Conservation (phyloP, 805 yeast genomes). For the Schwanniomyces occidentalis region DNA sequence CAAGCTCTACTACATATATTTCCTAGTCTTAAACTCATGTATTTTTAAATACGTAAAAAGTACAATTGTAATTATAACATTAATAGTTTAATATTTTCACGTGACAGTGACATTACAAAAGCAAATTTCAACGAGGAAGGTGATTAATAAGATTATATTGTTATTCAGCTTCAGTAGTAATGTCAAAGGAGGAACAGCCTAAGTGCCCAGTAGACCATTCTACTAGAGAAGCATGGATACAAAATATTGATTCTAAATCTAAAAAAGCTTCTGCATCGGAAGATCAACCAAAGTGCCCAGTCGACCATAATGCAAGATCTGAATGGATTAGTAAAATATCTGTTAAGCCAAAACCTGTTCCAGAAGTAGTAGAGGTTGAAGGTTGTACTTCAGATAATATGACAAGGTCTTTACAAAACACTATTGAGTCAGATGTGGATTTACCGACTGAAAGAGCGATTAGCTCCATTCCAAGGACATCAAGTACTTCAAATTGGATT, state of each 20-base stretch:
- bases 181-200: conserved; percentile 20
- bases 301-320: conserved; percentile 55
- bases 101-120: too few relatives aligned
- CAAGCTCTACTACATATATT: too few relatives aligned
- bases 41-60: too few relatives aligned
- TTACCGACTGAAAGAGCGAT: conserved; percentile 75
- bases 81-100: too few relatives aligned
- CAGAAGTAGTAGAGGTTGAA: conserved; percentile 42
- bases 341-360: conserved; percentile 24
- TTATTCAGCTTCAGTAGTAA: conserved; percentile 1
- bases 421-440: conserved; percentile 25
- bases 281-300: conserved; percentile 59
- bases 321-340: conserved; percentile 40
- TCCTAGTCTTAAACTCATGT: too few relatives aligned
- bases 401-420: conserved; percentile 30
- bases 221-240: conserved; percentile 34
- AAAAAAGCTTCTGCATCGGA: conserved; percentile 12
- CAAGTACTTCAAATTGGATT: conserved; percentile 70
- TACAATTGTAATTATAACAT: too few relatives aligned
- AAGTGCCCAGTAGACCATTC: conserved; percentile 57
- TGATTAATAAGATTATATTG: not conserved
- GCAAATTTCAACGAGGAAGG: too few relatives aligned
- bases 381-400: conserved; percentile 50
- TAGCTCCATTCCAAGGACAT: conserved; percentile 80
- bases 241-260: conserved; percentile 11